Evolutionary conservation across 2,329 filamentous ascomycete species (phyloP).

Genomic region (Aspergillus tanneri): DNA sequence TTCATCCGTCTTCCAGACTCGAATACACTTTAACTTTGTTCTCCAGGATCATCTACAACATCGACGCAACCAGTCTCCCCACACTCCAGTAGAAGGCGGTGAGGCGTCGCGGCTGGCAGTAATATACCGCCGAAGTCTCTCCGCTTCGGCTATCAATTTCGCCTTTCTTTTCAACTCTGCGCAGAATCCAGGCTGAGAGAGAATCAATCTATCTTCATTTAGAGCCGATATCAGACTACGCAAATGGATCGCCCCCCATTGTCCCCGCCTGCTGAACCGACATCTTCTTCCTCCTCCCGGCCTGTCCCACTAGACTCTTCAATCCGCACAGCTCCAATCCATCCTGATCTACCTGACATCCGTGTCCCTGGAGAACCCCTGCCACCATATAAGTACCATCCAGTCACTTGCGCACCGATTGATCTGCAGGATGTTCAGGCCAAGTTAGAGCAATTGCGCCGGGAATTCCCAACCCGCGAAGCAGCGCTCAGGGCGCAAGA

Average conservation of each 20-base stretch:
- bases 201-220: too few species aligned
- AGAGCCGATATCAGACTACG: background rate
- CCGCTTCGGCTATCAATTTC: conserved; percentile 4
- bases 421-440: conserved; percentile 29
- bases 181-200: too few species aligned
- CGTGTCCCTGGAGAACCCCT: conserved; percentile 39
- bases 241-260: conserved; percentile 32
- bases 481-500: conserved; percentile 40
- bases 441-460: conserved; percentile 37
- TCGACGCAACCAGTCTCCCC: background rate
- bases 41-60: background rate
- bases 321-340: conserved; percentile 41
- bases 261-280: conserved; percentile 38
- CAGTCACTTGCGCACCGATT: conserved; percentile 39
- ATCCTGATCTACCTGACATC: conserved; percentile 39
- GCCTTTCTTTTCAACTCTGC: background rate
- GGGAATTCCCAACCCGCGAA: conserved; percentile 37
- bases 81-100: conserved; percentile 6
- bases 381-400: conserved; percentile 38
- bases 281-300: conserved; percentile 15
- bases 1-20: background rate
- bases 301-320: conserved; percentile 36
- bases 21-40: background rate
- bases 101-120: conserved; percentile 4
- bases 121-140: background rate